Evolutionary conservation across 2,329 filamentous ascomycete genomes (phyloP).

Genomic region (Pseudonectria foliicola): DNA sequence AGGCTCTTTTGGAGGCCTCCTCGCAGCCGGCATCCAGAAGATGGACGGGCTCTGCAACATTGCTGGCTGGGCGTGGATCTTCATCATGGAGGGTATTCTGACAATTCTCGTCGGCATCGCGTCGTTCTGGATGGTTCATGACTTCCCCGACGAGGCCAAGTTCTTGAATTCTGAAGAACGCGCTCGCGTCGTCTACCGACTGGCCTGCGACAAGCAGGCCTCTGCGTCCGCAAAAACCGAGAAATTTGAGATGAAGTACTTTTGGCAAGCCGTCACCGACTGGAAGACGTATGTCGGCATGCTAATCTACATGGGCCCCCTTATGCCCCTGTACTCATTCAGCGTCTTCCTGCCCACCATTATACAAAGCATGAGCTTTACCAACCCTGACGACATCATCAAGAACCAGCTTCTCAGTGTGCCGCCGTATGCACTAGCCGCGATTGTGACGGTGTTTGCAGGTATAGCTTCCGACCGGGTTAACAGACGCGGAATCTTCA

Average conservation of each 20-base stretch:
- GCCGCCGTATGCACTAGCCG: conserved; percentile 33
- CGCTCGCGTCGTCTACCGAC: conserved; percentile 61
- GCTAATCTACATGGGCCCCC: conserved; percentile 69
- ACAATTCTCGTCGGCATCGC: conserved; percentile 61
- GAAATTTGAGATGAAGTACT: conserved; percentile 63
- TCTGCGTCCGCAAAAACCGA: conserved; percentile 72
- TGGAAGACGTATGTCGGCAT: conserved; percentile 79
- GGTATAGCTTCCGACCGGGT: conserved; percentile 72
- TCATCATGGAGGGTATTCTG: conserved; percentile 62
- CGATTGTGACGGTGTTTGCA: conserved; percentile 28
- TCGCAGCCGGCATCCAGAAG: conserved; percentile 63
- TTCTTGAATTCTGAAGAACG: conserved; percentile 68
- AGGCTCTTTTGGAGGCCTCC: conserved; percentile 68
- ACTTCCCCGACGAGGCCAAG: conserved; percentile 70
- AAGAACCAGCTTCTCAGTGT: conserved; percentile 41
- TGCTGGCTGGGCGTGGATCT: conserved; percentile 58
- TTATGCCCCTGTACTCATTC: conserved; percentile 68
- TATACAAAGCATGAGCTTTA: conserved; percentile 47
- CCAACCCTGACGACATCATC: conserved; percentile 24
- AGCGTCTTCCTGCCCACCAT: conserved; percentile 75
- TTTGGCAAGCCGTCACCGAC: conserved; percentile 66
- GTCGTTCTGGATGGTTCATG: conserved; percentile 73
- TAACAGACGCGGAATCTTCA: conserved; percentile 67
- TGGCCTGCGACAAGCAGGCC: conserved; percentile 64
- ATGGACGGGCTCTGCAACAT: conserved; percentile 58